Evolutionary conservation across 208 protist genomes (phyloP).

Genomic region (Crithidia expoeki): DNA sequence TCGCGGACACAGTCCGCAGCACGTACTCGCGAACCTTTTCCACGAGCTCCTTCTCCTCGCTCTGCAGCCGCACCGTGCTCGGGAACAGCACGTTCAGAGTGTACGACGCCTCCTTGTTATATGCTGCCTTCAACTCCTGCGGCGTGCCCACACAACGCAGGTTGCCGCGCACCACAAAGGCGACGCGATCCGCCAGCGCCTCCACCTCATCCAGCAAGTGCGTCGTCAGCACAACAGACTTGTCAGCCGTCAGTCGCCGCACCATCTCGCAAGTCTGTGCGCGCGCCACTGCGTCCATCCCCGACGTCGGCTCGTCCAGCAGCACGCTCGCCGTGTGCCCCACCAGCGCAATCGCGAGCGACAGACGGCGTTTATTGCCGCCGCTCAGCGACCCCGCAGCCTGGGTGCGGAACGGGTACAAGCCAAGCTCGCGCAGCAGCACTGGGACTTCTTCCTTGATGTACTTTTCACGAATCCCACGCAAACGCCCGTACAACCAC

Average conservation of each 20-base stretch:
- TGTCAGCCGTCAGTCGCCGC: slow-evolving; percentile 53
- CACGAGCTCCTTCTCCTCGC: slow-evolving; percentile 22
- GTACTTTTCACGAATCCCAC: slow-evolving; percentile 50
- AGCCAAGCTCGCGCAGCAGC: slow-evolving; percentile 59
- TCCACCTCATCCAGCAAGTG: slow-evolving; percentile 93
- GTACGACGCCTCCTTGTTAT: slow-evolving; percentile 53
- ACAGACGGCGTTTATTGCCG: slow-evolving; percentile 91
- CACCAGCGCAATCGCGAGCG: slow-evolving; percentile 86
- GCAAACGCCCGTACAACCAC: slow-evolving; percentile 84
- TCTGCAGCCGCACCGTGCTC: slow-evolving; percentile 35
- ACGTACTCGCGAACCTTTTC: slow-evolving; percentile 38
- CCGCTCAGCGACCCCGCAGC: slow-evolving; percentile 64
- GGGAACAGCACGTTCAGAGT: slow-evolving; percentile 59
- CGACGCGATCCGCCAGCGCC: slow-evolving; percentile 74
- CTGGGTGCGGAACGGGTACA: slow-evolving; percentile 47
- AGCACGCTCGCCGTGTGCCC: slow-evolving; percentile 80
- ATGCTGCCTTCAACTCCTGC: slow-evolving; percentile 65
- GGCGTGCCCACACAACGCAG: slow-evolving; percentile 87
- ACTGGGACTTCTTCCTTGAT: slow-evolving; percentile 50
- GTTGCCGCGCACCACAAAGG: slow-evolving; percentile 89
- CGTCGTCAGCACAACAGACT: slow-evolving; percentile 83
- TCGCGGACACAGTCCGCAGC: slow-evolving; percentile 15
- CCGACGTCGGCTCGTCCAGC: slow-evolving; percentile 90
- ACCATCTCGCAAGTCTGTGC: slow-evolving; percentile 83
- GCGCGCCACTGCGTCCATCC: slow-evolving; percentile 86